These are phyloP conservation scores for Wickerhamiella infanticola DNA, from an alignment of 1,139 yeast genomes.

Conservation along the genomic window DNA sequence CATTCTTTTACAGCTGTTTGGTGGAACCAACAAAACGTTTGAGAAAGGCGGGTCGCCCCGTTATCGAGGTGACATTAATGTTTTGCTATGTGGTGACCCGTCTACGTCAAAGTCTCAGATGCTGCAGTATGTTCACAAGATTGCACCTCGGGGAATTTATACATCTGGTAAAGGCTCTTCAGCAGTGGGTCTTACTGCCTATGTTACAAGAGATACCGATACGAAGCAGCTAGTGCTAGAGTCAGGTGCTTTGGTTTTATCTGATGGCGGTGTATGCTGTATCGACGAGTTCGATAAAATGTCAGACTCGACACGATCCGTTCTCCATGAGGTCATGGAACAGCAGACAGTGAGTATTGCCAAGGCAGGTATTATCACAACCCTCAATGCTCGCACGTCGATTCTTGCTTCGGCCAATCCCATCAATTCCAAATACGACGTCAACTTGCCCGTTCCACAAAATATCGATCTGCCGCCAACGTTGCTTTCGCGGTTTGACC, in stretches of 20 bases:
- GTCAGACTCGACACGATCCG: slow-evolving; percentile 90
- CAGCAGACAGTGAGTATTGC: slow-evolving; percentile 97
- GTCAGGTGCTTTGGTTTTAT: slow-evolving; percentile 88
- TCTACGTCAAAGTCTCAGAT: slow-evolving; percentile 93
- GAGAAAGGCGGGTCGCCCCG: slow-evolving; percentile 68
- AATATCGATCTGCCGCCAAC: slow-evolving; percentile 97
- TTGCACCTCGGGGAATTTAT: slow-evolving; percentile 94
- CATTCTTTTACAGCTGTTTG: slow-evolving; percentile 76
- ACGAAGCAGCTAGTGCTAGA: slow-evolving; percentile 87
- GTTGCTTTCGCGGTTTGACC: slow-evolving; percentile 79
- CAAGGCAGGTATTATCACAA: slow-evolving; percentile 94
- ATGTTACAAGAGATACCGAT: slow-evolving; percentile 85
- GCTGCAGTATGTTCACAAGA: slow-evolving; percentile 85
- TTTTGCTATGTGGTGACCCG: slow-evolving; percentile 92
- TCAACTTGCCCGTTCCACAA: slow-evolving; percentile 81
- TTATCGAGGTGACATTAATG: slow-evolving; percentile 89
- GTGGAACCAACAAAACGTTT: slow-evolving; percentile 86
- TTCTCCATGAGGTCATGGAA: slow-evolving; percentile 97
- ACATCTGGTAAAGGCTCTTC: slow-evolving; percentile 98
- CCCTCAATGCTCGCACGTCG: slow-evolving; percentile 90
- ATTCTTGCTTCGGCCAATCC: slow-evolving; percentile 95
- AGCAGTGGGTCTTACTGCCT: slow-evolving; percentile 97
- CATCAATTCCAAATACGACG: slow-evolving; percentile 90
- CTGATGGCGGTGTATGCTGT: slow-evolving; percentile 98
- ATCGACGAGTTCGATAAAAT: slow-evolving; percentile 97